Conservation (phyloP, 306 rosid species). For the Lotus japonicus region DNA sequence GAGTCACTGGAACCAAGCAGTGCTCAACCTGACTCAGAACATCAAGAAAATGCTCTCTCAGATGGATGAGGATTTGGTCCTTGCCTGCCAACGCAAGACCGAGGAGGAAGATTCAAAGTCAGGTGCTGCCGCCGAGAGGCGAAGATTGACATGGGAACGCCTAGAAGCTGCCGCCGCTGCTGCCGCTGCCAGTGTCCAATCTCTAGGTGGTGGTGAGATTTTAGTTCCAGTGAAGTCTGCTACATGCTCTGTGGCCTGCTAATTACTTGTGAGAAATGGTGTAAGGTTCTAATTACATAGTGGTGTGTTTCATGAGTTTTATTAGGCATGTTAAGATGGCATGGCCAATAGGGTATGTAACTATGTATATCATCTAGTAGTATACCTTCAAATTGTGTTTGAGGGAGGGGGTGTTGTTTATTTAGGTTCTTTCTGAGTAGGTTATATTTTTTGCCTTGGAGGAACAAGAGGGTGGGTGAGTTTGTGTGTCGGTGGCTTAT, state of each 20-base stretch:
- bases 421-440: constrained; percentile 18
- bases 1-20: constrained; percentile 95
- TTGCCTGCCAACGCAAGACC: constrained; percentile 62
- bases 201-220: constrained; percentile 29
- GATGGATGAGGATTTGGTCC: constrained; percentile 83
- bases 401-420: constrained; percentile 2
- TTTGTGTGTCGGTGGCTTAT: constrained; percentile 40
- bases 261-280: constrained; percentile 14
- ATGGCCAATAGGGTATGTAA: constrained; percentile 21
- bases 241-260: constrained; percentile 81
- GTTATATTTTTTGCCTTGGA: not conserved
- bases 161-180: constrained; percentile 54
- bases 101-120: constrained; percentile 59
- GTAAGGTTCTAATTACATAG: constrained; percentile 22
- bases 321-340: constrained; percentile 12
- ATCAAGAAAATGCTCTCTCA: constrained; percentile 66
- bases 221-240: constrained; percentile 59
- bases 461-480: constrained; percentile 1
- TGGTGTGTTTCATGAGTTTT: constrained; percentile 28
- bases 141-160: constrained; percentile 77
- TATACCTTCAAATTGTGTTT: constrained; percentile 28
- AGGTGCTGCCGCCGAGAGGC: constrained; percentile 64
- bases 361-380: constrained; percentile 35
- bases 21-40: constrained; percentile 80
- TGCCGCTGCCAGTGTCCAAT: constrained; percentile 29